A percentile compares a stretch with the other conserved stretches of the same genome.
Conservation (phyloP, 2,329 filamentous ascomycete genomes). For the Xylariaceae sp. region DNA sequence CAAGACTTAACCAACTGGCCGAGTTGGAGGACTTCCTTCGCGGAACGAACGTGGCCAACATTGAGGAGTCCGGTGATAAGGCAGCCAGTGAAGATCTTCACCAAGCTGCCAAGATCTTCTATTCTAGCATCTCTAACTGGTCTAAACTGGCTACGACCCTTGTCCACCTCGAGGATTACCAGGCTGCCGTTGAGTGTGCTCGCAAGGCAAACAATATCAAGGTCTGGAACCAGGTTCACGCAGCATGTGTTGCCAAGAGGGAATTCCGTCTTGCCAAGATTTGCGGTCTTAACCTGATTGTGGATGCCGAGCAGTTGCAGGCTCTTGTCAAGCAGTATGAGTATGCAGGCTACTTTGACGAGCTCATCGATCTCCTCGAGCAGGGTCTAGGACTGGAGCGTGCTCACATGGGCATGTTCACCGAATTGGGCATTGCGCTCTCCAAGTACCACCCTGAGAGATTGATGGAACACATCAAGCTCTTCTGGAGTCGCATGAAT, state of each 20-base stretch:
- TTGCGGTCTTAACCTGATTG: conserved; percentile 94
- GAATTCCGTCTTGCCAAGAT: conserved; percentile 98
- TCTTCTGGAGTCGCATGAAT: conserved; percentile 98
- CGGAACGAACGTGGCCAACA: conserved; percentile 86
- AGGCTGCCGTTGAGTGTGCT: conserved; percentile 93
- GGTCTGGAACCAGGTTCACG: conserved; percentile 98
- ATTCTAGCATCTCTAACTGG: conserved; percentile 97
- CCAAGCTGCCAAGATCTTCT: conserved; percentile 98
- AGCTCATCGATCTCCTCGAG: conserved; percentile 90
- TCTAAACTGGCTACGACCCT: conserved; percentile 96
- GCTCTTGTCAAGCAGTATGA: conserved; percentile 96
- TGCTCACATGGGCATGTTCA: conserved; percentile 97
- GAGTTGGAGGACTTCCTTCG: conserved; percentile 97
- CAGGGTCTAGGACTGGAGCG: conserved; percentile 89
- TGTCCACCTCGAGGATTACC: conserved; percentile 95
- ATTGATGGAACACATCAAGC: conserved; percentile 96
- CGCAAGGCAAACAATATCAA: conserved; percentile 99
- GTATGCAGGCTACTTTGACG: conserved; percentile 94
- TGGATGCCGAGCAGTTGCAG: conserved; percentile 92
- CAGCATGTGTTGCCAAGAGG: conserved; percentile 93
- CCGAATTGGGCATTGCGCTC: conserved; percentile 82
- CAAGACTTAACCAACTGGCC: conserved; percentile 81
- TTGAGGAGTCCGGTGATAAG: conserved; percentile 97
- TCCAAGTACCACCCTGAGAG: conserved; percentile 93
- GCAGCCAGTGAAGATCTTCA: conserved; percentile 91